A percentile compares a stretch with the other conserved stretches of the same genome.
These are phyloP conservation scores for Diaporthe sp. DNA, from an alignment of 2,329 filamentous ascomycete species.

Conservation along the genomic window DNA sequence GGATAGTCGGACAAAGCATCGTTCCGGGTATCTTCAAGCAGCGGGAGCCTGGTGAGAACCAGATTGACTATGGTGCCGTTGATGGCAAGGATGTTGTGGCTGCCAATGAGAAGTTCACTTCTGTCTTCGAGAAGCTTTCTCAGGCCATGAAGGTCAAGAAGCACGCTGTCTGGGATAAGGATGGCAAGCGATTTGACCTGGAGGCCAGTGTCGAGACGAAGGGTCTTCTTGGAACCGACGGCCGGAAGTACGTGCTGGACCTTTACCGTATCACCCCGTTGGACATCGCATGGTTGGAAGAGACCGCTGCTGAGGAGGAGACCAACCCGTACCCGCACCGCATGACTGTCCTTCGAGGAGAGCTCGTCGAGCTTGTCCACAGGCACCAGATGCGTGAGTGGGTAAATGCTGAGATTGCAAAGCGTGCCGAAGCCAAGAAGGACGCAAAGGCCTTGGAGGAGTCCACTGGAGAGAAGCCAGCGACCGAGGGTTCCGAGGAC, in stretches of 20 bases:
- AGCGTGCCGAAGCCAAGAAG: slow-evolving; percentile 63
- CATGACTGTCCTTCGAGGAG: slow-evolving; percentile 93
- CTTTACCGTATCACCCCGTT: slow-evolving; percentile 94
- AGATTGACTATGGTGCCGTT: slow-evolving; percentile 98
- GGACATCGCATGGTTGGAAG: slow-evolving; percentile 91
- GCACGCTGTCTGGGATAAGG: slow-evolving; percentile 98
- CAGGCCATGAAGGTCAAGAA: slow-evolving; percentile 92
- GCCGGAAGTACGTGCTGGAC: slow-evolving; percentile 96
- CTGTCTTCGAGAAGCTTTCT: slow-evolving; percentile 90
- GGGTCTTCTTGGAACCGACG: slow-evolving; percentile 95
- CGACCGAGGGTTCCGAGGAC: slow-evolving; percentile 25
- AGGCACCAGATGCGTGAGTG: slow-evolving; percentile 90
- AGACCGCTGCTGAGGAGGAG: slow-evolving; percentile 67
- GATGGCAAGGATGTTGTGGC: slow-evolving; percentile 97
- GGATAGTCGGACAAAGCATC: slow-evolving; percentile 97
- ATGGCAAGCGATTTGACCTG: slow-evolving; percentile 88
- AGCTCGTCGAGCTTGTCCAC: slow-evolving; percentile 89
- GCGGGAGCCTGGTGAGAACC: slow-evolving; percentile 95
- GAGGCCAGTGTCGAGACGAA: slow-evolving; percentile 98
- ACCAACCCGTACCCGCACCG: slow-evolving; percentile 84
- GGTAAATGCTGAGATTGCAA: slow-evolving; percentile 82
- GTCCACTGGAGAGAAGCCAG: slow-evolving; percentile 30
- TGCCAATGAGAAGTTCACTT: slow-evolving; percentile 86
- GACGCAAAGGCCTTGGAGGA: slow-evolving; percentile 48
- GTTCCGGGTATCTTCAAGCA: slow-evolving; percentile 99